Evolutionary conservation across 1,139 yeast genomes (phyloP), one percentile per base, ranked within the genome.

Genomic region (Saccharomycopsis phalli): DNA sequence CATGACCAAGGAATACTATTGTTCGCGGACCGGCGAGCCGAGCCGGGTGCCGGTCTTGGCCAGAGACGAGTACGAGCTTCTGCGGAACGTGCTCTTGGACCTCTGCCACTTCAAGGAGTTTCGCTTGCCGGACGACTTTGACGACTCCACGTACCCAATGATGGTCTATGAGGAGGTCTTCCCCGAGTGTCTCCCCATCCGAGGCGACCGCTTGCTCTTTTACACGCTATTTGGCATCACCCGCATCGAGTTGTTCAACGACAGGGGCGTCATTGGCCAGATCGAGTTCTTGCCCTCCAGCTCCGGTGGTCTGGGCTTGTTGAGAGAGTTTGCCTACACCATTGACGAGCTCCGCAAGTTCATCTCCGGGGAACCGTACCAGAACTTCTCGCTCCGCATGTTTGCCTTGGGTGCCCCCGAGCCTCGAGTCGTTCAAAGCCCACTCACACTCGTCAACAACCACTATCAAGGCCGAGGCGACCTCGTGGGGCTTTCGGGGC

Each of bases 1-100:
- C 55, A 69, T 81, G 66, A 78, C 94, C 0, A 66, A 78, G 45
- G 97, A 87, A 56, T 55, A 60, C 1, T 65, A 63, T 34, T 74
- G 82, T 48, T 51, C 74, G 6, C 65, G 94, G 50, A 70, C 81
- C 0, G 59, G 60, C 2, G 62, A 62, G 1, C 13, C 33, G 4
- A 70, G 71, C 2, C 58, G 63, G 39, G 57, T 62, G 50, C 75
- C 75, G 6, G 71, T 83, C 11, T 63, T 65, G 3, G 66, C 75
- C 0, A 66, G 69, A 44, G 93, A 87, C 29, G 81, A 74, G 46
- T 28, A 13, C 18, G 31, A 28, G 18, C 16, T 28, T 17, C 31
- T 14, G 7, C 14, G 37, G 4, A 17, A 34, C 4, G 30, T 13
- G 7, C 31, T 34, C 5, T n/a, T 23, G 8, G 13, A n/a, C 5